Percentiles rank a stretch among this genome's conserved stretches.
These are phyloP conservation scores for Russula earlei DNA, from an alignment of 768 basidiomycete species.

Conservation along the genomic window DNA sequence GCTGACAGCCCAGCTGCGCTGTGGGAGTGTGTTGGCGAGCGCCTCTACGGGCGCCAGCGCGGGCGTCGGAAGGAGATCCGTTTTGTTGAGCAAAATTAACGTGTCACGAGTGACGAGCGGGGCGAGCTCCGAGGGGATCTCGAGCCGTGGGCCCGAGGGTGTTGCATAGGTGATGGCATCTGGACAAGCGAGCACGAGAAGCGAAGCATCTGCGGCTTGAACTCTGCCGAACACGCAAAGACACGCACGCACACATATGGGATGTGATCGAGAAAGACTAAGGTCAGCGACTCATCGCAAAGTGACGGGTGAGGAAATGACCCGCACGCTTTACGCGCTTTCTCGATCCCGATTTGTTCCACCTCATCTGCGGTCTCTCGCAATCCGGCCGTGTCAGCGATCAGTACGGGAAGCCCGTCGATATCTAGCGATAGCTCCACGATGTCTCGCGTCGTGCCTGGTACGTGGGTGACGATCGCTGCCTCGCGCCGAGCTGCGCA, in stretches of 20 bases:
- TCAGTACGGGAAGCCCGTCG: conserved; percentile 72
- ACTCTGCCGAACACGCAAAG: conserved; percentile 36
- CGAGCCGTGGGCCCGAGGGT: conserved; percentile 16
- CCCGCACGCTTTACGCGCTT: conserved; percentile 57
- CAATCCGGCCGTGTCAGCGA: conserved; percentile 83
- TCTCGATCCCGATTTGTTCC: conserved; percentile 73
- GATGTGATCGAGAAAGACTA: not conserved
- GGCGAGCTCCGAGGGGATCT: conserved; percentile 39
- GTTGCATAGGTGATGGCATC: conserved; percentile 26
- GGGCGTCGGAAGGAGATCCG: conserved; percentile 38
- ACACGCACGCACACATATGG: not conserved
- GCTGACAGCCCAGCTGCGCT: conserved; percentile 47
- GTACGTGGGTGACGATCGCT: conserved; percentile 79
- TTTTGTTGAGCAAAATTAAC: conserved; percentile 71
- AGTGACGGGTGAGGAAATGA: conserved; percentile 1
- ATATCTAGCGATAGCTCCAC: conserved; percentile 81
- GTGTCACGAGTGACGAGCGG: conserved; percentile 48
- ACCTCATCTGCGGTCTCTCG: conserved; percentile 59
- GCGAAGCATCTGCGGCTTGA: conserved; percentile 51
- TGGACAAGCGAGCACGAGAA: conserved; percentile 76
- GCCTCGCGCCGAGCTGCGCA: conserved; percentile 70
- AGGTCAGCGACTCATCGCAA: not conserved
- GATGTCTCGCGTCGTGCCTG: conserved; percentile 86
- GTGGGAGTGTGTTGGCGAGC: not conserved
- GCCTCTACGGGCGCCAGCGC: not conserved